Evolutionary conservation across 495 filamentous ascomycete species (phyloP), one percentile per base, ranked within the genome.

Genomic region (Cladorrhinum samala): DNA sequence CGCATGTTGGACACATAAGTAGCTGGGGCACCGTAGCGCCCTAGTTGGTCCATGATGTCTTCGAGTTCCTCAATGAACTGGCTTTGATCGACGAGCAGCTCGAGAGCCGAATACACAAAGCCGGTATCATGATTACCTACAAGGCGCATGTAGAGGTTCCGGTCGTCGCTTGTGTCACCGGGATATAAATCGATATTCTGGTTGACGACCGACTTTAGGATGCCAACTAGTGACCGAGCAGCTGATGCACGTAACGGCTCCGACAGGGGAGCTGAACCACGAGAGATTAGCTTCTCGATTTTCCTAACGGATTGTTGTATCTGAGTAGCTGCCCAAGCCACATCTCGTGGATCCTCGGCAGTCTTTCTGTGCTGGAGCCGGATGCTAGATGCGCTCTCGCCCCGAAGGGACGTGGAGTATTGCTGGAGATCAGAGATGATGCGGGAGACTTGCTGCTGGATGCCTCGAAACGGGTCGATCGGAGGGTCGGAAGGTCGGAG

Each of bases 141-240:
- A 7, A 77, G 66, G 2, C 63, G 62, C 30, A 57, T 54, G 56
- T 67, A 76, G 2, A 77, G 64, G 43, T 72, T 72, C 2, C 61
- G 57, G 16, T 66, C 56, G 20, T 64, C 60, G 11, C 43, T 50
- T 0, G 59, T 56, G 19, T 40, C 37, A n/a, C 54, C 48, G 5
- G 56, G 46, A 49, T 63, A 60, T 27, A 64, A 50, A 44, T 69
- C 66, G 30, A 52, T 46, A 57, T 67, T 66, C 38, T 63, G 64
- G 38, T 51, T 39, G 17, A 61, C 64, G 1, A 76, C 68, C n/a
- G 63, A 58, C 30, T 63, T 57, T 24, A 77, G 69, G 14, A 72
- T 70, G 50, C 66, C 60, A 13, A 75, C 61, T 7, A 74, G 60
- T 0, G 74, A 64, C 8, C 60, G 64, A 16, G 70, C 73, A 1